Evolutionary conservation across 1,284 basidiomycete genomes (phyloP).

Genomic region (Naganishia cerealis): DNA sequence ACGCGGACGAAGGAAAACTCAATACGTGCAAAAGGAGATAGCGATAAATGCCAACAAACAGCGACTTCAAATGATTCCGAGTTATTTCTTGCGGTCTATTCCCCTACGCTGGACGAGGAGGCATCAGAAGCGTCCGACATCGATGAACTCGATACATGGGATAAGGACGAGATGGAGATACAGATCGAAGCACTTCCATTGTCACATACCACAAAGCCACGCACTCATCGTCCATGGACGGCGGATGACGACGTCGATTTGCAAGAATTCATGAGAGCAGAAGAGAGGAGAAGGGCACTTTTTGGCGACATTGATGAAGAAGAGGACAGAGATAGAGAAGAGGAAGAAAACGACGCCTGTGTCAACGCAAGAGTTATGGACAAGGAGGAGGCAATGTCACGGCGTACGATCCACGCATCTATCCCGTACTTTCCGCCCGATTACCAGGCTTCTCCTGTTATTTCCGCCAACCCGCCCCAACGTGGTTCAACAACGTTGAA

Average conservation of each 20-base stretch:
- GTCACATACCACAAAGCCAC: slow-evolving; percentile 4
- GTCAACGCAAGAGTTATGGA: slow-evolving; percentile 3
- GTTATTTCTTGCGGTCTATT: neutral
- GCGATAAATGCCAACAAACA: neutral
- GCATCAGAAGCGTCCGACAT: slow-evolving; percentile 13
- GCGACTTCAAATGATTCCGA: neutral
- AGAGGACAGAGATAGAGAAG: neutral
- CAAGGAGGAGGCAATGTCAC: slow-evolving; percentile 23
- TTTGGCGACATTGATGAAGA: slow-evolving; percentile 18
- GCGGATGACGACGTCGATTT: slow-evolving; percentile 27
- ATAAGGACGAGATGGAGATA: slow-evolving; percentile 17
- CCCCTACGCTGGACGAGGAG: neutral
- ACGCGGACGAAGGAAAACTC: slow-evolving; percentile 11
- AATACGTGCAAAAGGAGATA: neutral
- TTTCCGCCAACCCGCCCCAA: neutral
- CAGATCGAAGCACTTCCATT: slow-evolving; percentile 22
- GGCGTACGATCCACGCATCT: slow-evolving; percentile 25
- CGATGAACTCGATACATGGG: slow-evolving; percentile 26
- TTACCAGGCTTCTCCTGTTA: neutral
- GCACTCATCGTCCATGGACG: slow-evolving; percentile 23
- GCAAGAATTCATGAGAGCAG: slow-evolving; percentile 24
- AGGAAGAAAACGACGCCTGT: neutral
- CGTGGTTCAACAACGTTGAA: neutral
- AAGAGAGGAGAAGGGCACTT: slow-evolving; percentile 29
- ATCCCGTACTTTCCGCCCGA: slow-evolving; percentile 14